Conservation (phyloP, 2,329 filamentous ascomycete species). For the Cytospora chrysosperma region DNA sequence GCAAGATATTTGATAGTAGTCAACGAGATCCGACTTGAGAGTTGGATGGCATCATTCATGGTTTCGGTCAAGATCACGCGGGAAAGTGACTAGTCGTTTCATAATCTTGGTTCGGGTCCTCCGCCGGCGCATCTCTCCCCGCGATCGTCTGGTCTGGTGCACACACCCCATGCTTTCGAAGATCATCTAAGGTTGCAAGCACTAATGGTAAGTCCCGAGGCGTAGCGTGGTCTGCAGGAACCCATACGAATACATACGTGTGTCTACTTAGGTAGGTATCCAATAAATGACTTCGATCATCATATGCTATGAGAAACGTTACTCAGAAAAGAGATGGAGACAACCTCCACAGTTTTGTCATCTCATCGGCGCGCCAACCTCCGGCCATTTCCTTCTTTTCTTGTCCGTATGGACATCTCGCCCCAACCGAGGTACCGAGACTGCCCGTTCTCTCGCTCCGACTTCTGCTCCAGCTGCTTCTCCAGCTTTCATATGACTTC, state of each 20-base stretch:
- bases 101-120: slow-evolving; percentile 7
- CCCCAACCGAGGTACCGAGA: slow-evolving; percentile 1
- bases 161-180: not conserved
- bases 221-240: not conserved
- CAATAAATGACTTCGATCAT: slow-evolving; percentile 14
- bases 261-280: not conserved
- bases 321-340: slow-evolving; percentile 11
- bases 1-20: no score
- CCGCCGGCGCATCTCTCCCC: not conserved
- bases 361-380: not conserved
- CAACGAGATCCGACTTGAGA: not conserved
- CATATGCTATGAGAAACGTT: slow-evolving; percentile 19
- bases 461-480: no score
- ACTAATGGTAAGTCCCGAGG: not conserved
- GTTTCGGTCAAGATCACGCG: not conserved
- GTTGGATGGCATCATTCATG: not conserved
- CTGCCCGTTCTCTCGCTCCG: not conserved
- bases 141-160: not conserved
- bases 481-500: slow-evolving; percentile 6
- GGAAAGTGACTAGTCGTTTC: slow-evolving; percentile 9
- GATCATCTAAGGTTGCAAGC: not conserved
- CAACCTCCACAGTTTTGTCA: not conserved
- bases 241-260: not conserved
- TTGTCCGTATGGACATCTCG: not conserved
- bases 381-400: not conserved